Base-by-base conservation (phyloP, 2,329 filamentous ascomycete species). In the Fusarium xyrophilum region DNA sequence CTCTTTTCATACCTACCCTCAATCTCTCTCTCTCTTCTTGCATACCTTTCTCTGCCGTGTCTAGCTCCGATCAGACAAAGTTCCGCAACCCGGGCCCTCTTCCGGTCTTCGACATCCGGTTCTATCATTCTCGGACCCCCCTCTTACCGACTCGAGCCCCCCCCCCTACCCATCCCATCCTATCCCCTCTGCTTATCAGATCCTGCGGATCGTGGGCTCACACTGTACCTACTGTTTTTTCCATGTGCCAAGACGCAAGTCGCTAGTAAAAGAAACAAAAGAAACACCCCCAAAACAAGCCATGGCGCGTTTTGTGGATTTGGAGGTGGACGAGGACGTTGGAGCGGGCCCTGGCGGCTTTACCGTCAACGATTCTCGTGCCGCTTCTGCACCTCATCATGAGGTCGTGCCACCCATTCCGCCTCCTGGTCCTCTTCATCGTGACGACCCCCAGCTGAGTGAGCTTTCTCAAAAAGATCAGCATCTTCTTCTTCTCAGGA, bases 251-350 rank as follows among this genome's bases (percentile, higher is more conserved):
- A 65, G 61, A 40, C 60, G 42, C 36, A 60, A 46, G 39, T 47
- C 28, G 25, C 60, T 64, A 65, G 42, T 60, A 38, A 38, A 47
- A 54, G 23, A 47, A 51, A 27, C 46, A 59, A 32, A 46, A 56
- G 19, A 48, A 12, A 48, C 42, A 58, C 33, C 42, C 14, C 40
- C 40, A 9, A 46, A 30, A 64, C 48, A 63, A 57, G 67, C 69
- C 64, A 74, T 74, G 73, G 73, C 73, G 71, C 73, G 73, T 63
- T 74, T 74, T 74, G 72, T 74, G 68, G 73, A 74, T 58, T 73
- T 74, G 63, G 73, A 73, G 55, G 72, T 73, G 27, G 69, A 72
- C 43, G 72, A 74, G 40, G 64, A 73, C 56, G 63, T 51, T 43
- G 61, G 65, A 35, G 65, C 68, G 43, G 65, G 60, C 46, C 67